A percentile compares a stretch with the other conserved stretches of the same genome.
Evolutionary conservation across 768 basidiomycete genomes (phyloP).

Genomic region (Macrolepiota dolichaula): DNA sequence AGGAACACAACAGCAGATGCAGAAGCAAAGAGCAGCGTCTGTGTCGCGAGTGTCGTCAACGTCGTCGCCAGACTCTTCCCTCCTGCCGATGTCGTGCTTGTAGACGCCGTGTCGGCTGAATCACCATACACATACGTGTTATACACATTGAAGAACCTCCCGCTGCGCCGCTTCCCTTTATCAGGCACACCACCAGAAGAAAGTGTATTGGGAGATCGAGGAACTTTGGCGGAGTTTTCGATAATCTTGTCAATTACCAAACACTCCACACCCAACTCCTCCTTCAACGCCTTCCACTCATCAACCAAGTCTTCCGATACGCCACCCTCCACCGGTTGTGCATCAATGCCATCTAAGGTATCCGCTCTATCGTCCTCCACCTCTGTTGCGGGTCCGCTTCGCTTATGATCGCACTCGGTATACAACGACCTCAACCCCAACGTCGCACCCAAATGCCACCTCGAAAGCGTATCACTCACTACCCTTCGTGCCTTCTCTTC

Average conservation of each 20-base stretch:
- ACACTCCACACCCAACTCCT: slow-evolving; percentile 77
- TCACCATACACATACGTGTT: slow-evolving; percentile 61
- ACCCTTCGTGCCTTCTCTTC: slow-evolving; percentile 48
- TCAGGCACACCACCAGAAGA: slow-evolving; percentile 14
- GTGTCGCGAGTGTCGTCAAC: slow-evolving; percentile 31
- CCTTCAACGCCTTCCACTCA: slow-evolving; percentile 79
- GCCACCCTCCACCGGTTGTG: slow-evolving; percentile 37
- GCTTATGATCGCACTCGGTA: background rate
- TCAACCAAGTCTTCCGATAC: slow-evolving; percentile 65
- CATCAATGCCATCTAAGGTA: background rate
- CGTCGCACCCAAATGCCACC: slow-evolving; percentile 66
- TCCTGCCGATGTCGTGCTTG: slow-evolving; percentile 17
- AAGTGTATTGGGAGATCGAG: slow-evolving; percentile 9
- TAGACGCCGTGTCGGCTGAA: slow-evolving; percentile 26
- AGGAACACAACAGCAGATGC: slow-evolving; percentile 61
- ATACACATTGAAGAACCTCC: slow-evolving; percentile 82
- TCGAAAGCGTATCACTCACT: slow-evolving; percentile 57
- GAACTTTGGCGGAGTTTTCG: slow-evolving; percentile 27
- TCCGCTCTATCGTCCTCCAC: background rate
- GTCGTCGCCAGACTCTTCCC: background rate
- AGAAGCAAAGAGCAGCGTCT: slow-evolving; percentile 56
- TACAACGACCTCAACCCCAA: slow-evolving; percentile 25
- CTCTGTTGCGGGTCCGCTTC: background rate
- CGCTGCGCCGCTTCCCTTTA: slow-evolving; percentile 30
- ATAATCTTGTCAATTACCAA: slow-evolving; percentile 72